A percentile compares a stretch with the other conserved stretches of the same genome.
Conservation (phyloP, 257 asterid species). For the Echium plantagineum region DNA sequence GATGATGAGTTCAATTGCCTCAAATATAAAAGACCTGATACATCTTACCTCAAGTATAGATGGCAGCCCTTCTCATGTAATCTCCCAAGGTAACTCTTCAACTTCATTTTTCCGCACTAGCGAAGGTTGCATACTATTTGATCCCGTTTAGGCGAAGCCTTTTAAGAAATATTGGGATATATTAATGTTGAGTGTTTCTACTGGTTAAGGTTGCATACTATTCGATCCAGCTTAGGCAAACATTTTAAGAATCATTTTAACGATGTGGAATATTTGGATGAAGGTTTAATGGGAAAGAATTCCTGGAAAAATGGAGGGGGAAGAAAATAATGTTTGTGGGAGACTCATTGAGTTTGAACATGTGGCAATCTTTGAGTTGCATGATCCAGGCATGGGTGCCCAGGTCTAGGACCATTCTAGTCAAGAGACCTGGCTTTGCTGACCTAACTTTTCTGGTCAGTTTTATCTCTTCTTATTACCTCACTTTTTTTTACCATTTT, state of each 20-base stretch:
- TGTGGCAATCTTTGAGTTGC: constrained; percentile 93
- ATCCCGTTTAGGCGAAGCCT: no score
- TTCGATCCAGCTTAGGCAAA: no score
- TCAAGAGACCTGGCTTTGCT: constrained; percentile 29
- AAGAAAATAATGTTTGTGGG: constrained; percentile 96
- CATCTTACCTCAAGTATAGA: constrained; percentile 57
- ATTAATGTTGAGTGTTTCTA: no score
- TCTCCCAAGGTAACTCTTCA: constrained; percentile 47
- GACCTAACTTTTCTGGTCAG: constrained; percentile 56
- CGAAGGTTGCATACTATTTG: no score
- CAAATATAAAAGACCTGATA: constrained; percentile 65
- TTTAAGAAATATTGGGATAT: no score
- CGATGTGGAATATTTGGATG: no score
- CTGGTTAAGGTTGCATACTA: no score
- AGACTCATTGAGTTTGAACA: constrained; percentile 86
- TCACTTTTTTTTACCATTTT: no score
- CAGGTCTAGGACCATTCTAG: constrained; percentile 28
- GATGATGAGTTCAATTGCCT: constrained; percentile 73
- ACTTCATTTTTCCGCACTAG: no score
- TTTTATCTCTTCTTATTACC: not conserved
- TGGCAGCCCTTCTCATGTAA: constrained; percentile 92
- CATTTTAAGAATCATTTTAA: no score
- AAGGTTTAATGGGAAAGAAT: constrained; percentile 68
- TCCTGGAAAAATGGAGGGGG: constrained; percentile 79
- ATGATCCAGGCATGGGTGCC: constrained; percentile 78